These are phyloP conservation scores for Paraconiothyrium sp. DNA, from an alignment of 2,329 filamentous ascomycete species.

Conservation along the genomic window DNA sequence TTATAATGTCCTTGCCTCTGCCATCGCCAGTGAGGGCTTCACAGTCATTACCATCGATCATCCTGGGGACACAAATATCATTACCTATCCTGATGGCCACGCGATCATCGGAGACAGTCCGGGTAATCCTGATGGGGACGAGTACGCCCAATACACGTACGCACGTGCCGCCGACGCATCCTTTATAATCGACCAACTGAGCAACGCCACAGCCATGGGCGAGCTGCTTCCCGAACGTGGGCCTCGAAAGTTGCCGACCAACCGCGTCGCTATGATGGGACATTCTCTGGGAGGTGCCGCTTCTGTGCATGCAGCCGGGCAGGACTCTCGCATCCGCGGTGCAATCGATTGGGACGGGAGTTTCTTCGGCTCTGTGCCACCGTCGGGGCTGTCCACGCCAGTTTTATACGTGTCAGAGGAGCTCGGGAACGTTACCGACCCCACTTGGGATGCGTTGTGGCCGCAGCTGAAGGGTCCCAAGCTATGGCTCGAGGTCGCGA, in stretches of 20 bases:
- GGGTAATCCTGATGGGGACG: neutral
- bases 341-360: slow-evolving; percentile 27
- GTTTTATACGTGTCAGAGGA: slow-evolving; percentile 29
- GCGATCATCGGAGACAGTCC: slow-evolving; percentile 19
- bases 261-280: slow-evolving; percentile 17
- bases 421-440: slow-evolving; percentile 16
- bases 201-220: slow-evolving; percentile 31
- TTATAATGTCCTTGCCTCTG: slow-evolving; percentile 54
- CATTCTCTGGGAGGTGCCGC: neutral
- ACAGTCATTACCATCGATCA: slow-evolving; percentile 54
- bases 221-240: slow-evolving; percentile 19
- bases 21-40: slow-evolving; percentile 59
- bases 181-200: slow-evolving; percentile 35
- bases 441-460: slow-evolving; percentile 25
- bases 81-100: slow-evolving; percentile 58
- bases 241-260: slow-evolving; percentile 23
- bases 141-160: slow-evolving; percentile 19
- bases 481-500: slow-evolving; percentile 32
- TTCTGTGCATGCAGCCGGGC: neutral
- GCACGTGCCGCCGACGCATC: slow-evolving; percentile 29
- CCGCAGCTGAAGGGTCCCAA: slow-evolving; percentile 33
- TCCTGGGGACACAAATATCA: slow-evolving; percentile 45
- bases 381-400: slow-evolving; percentile 29
- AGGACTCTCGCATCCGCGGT: neutral
- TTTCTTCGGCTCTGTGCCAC: slow-evolving; percentile 25